Evolutionary conservation across 1,284 basidiomycete genomes (phyloP).

Genomic region (Leucocoprinus gongylophorus): DNA sequence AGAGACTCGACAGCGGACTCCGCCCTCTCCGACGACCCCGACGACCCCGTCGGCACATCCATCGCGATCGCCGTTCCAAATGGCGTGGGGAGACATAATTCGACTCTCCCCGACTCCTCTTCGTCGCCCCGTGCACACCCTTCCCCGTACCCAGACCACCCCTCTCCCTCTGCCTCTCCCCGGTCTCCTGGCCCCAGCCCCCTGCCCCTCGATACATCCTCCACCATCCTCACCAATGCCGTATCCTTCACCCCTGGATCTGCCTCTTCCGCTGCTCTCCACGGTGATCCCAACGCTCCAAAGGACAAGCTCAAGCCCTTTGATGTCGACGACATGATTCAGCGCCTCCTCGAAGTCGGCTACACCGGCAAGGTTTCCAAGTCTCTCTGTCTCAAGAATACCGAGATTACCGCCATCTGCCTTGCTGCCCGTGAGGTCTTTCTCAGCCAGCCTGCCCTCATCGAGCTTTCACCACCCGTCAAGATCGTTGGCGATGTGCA

Average conservation of each 20-base stretch:
- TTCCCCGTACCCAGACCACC: constrained; percentile 23
- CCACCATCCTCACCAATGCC: constrained; percentile 63
- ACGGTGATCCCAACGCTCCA: constrained; percentile 37
- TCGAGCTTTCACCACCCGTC: constrained; percentile 96
- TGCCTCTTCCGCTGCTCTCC: constrained; percentile 39
- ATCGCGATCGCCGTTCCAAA: constrained; percentile 37
- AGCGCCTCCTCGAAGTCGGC: constrained; percentile 91
- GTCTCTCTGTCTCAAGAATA: constrained; percentile 93
- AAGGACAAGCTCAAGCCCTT: constrained; percentile 62
- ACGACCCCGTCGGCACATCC: constrained; percentile 32
- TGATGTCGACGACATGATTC: constrained; percentile 99
- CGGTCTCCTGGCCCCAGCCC: constrained; percentile 40
- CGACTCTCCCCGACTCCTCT: constrained; percentile 29
- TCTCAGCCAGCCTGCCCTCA: constrained; percentile 92
- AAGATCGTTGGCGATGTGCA: constrained; percentile 99
- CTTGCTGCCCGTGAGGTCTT: constrained; percentile 97
- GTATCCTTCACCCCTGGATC: constrained; percentile 43
- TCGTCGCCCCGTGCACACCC: constrained; percentile 26
- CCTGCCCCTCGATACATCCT: constrained; percentile 67
- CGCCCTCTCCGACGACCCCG: constrained; percentile 23
- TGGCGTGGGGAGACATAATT: constrained; percentile 27
- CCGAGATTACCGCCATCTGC: constrained; percentile 94
- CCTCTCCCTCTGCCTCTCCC: constrained; percentile 31
- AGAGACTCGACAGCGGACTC: constrained; percentile 47
- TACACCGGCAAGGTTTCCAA: constrained; percentile 99